These are phyloP conservation scores for Acarospora socialis DNA, from an alignment of 2,329 filamentous ascomycete species.

Conservation along the genomic window DNA sequence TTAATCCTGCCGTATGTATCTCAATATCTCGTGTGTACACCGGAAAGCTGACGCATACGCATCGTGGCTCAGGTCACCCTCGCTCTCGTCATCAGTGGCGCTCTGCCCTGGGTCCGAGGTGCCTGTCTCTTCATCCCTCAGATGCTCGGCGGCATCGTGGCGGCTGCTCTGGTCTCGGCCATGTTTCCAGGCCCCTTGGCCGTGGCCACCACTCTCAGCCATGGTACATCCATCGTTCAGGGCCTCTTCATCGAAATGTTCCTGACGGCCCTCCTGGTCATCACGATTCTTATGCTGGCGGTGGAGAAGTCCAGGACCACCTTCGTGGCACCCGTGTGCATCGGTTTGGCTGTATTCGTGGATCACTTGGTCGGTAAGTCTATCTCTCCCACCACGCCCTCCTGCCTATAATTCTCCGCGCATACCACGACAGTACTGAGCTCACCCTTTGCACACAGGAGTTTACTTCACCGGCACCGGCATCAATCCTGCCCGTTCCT, in stretches of 20 bases:
- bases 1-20: conserved; percentile 33
- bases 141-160: conserved; percentile 43
- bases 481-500: conserved; percentile 32
- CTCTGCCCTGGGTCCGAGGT: conserved; percentile 39
- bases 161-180: conserved; percentile 42
- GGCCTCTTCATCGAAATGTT: conserved; percentile 56
- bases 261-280: conserved; percentile 47
- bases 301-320: conserved; percentile 62
- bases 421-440: too few relatives aligned
- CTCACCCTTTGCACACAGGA: conserved; percentile 16
- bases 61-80: conserved; percentile 34
- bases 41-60: neutral
- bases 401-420: too few relatives aligned
- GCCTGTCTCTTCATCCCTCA: conserved; percentile 42
- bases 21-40: neutral
- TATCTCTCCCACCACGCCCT: too few relatives aligned
- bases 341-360: conserved; percentile 57
- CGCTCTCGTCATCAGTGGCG: conserved; percentile 44
- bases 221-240: conserved; percentile 37
- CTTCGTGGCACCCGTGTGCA: conserved; percentile 55
- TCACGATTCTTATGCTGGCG: conserved; percentile 55
- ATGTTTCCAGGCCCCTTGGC: conserved; percentile 44
- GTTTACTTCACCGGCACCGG: conserved; percentile 33
- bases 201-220: conserved; percentile 42
- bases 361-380: conserved; percentile 33